Evolutionary conservation across 129 eudicot genomes (phyloP), one percentile per base, ranked within the genome.

Genomic region (Artemisia tridentata): DNA sequence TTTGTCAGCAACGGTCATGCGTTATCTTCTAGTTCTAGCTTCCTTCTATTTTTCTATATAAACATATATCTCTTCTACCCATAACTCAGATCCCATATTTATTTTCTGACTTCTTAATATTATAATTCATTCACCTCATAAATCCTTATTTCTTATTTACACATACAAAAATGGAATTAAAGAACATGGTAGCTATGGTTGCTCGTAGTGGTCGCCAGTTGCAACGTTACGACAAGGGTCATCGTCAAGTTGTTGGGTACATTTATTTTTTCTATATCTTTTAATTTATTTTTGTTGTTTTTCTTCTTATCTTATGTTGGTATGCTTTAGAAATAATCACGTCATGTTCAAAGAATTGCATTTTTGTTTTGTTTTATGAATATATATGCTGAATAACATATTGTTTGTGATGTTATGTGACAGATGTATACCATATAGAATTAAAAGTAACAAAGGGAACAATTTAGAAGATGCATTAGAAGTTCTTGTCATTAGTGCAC

Each of bases 401-500:
- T 69, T 29, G 7, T 46, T 20, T 48, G n/a, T 18, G 45, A 31
- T 21, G 41, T 31, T 31, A 1, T 53, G 15, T 12, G 75, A 72
- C 88, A 90, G 97, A 85, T 90, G 97, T 67, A 87, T 90, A 5
- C 97, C 97, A 9, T 90, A 90, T 19, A 83, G 97, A 83, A 87
- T 71, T 65, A 72, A 77, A 71, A 56, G 68, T n/a, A 72, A 60
- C 53, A 76, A 59, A 47, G 74, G 75, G 81, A 63, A 65, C 57
- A 81, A 78, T 72, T 83, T 79, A 66, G 91, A 90, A 46, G 78
- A 80, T 51, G 34, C 72, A 62, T 75, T 90, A 69, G 97, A 90
- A 83, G 97, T 90, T 72, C 87, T 90, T 64, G 85, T 90, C 13
- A 90, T 90, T 46, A 90, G 85, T 72, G 68, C 95, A 45, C 91